Conservation (phyloP, 1,139 yeast species). For the Sugiyamaella neomexicana region DNA sequence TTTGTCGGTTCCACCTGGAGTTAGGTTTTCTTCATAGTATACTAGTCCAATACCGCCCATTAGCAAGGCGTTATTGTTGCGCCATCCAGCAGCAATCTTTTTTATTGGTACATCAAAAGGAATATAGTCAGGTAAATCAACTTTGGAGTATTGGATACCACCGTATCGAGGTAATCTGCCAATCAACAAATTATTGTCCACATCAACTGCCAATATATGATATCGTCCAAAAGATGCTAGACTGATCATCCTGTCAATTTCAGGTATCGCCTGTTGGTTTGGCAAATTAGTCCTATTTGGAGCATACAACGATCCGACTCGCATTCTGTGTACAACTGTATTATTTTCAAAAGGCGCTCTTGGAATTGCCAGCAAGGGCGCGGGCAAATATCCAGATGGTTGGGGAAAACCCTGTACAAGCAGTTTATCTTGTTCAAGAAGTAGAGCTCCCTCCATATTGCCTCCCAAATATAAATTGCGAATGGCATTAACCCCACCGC, state of each 20-base stretch:
- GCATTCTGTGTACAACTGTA: slow-evolving; percentile 1
- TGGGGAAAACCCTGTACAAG: neutral
- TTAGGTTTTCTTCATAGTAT: slow-evolving; percentile 3
- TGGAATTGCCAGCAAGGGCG: neutral
- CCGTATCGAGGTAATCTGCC: slow-evolving; percentile 68
- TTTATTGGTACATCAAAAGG: slow-evolving; percentile 2
- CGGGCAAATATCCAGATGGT: neutral
- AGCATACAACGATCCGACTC: neutral
- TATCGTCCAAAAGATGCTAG: slow-evolving; percentile 57
- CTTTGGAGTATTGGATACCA: slow-evolving; percentile 24
- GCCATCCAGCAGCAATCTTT: slow-evolving; percentile 70
- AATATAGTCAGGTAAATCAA: slow-evolving; percentile 54
- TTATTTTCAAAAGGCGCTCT: neutral
- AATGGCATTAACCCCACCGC: slow-evolving; percentile 1
- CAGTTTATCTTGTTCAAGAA: neutral
- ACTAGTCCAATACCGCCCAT: neutral
- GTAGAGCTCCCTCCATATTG: neutral
- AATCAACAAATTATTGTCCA: slow-evolving; percentile 26
- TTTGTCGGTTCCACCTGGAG: slow-evolving; percentile 2
- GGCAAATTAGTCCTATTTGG: neutral
- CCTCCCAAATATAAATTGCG: slow-evolving; percentile 7
- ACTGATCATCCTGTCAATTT: neutral
- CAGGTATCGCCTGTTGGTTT: neutral
- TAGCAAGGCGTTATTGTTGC: neutral
- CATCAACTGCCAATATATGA: slow-evolving; percentile 64